Percentiles rank a stretch among this genome's conserved stretches.
phyloP scores from a whole-genome alignment of 1,284 basidiomycete species.

The Pulveroboletus sp. region DNA sequence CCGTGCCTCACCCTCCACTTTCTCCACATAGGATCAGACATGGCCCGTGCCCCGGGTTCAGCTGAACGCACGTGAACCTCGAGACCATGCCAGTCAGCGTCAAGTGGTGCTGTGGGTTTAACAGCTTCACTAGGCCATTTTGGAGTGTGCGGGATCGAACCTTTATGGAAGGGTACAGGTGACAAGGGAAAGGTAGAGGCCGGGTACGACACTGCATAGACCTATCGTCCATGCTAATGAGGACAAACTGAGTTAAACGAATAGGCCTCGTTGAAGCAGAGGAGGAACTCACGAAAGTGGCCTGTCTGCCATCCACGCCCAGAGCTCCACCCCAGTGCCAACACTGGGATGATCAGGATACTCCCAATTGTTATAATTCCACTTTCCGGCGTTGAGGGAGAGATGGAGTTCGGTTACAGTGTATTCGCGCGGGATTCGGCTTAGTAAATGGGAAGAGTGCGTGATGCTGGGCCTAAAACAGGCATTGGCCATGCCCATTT shows the following conservation, averaged over 20 bases:
- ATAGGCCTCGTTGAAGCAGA: background rate
- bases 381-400: slow-evolving; percentile 84
- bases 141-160: slow-evolving; percentile 40
- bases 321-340: slow-evolving; percentile 83
- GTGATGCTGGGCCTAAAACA: slow-evolving; percentile 67
- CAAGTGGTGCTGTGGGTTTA: slow-evolving; percentile 84
- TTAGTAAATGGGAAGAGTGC: slow-evolving; percentile 79
- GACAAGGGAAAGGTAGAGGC: slow-evolving; percentile 62
- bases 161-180: background rate
- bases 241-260: background rate
- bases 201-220: slow-evolving; percentile 85
- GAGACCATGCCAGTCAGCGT: slow-evolving; percentile 87
- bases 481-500: background rate
- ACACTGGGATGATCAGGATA: slow-evolving; percentile 75
- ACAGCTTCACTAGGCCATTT: slow-evolving; percentile 78
- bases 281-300: slow-evolving; percentile 43
- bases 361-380: slow-evolving; percentile 88
- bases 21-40: slow-evolving; percentile 74
- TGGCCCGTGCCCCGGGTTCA: slow-evolving; percentile 59
- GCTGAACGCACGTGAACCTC: slow-evolving; percentile 61
- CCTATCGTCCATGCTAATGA: slow-evolving; percentile 60
- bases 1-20: slow-evolving; percentile 42
- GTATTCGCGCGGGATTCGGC: slow-evolving; percentile 85
- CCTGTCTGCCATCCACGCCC: slow-evolving; percentile 81
- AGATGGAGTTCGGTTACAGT: slow-evolving; percentile 85